These are phyloP conservation scores for Candida lessepsii DNA, from an alignment of 805 yeast species.

Conservation along the genomic window DNA sequence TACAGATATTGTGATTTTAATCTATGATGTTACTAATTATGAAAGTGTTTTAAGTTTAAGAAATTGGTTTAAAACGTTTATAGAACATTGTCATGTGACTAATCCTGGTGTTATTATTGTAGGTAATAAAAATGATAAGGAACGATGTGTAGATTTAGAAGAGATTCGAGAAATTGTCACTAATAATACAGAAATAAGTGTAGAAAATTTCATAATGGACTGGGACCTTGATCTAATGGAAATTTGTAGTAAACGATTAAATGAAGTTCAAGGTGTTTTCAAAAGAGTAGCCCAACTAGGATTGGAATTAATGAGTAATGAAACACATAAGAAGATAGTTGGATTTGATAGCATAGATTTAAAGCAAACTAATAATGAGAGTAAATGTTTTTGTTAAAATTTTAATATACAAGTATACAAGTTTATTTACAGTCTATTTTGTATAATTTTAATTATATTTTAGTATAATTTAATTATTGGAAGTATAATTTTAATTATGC, in stretches of 20 bases:
- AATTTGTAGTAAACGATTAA: slow-evolving; percentile 30
- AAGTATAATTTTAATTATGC: background rate
- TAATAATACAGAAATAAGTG: slow-evolving; percentile 17
- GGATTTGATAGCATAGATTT: slow-evolving; percentile 35
- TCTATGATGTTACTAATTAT: slow-evolving; percentile 54
- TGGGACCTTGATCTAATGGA: slow-evolving; percentile 37
- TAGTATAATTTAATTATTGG: too few relatives aligned
- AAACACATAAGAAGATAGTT: slow-evolving; percentile 18
- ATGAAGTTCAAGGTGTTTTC: slow-evolving; percentile 34
- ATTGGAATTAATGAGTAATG: slow-evolving; percentile 16
- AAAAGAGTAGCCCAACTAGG: slow-evolving; percentile 38
- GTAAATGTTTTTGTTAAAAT: slow-evolving; percentile 11
- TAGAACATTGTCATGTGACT: slow-evolving; percentile 47
- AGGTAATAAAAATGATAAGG: slow-evolving; percentile 51
- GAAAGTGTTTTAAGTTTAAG: slow-evolving; percentile 48
- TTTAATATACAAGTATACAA: slow-evolving; percentile 3
- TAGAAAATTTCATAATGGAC: slow-evolving; percentile 28
- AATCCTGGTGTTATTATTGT: slow-evolving; percentile 50
- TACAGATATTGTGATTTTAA: slow-evolving; percentile 53
- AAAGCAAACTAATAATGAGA: background rate
- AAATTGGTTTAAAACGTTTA: slow-evolving; percentile 49
- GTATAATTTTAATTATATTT: too few relatives aligned
- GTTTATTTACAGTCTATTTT: slow-evolving; percentile 4
- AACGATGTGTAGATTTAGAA: slow-evolving; percentile 34
- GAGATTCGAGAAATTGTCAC: slow-evolving; percentile 37